These are phyloP conservation scores for Lipomyces oligophaga DNA, from an alignment of 805 yeast species.

Conservation along the genomic window DNA sequence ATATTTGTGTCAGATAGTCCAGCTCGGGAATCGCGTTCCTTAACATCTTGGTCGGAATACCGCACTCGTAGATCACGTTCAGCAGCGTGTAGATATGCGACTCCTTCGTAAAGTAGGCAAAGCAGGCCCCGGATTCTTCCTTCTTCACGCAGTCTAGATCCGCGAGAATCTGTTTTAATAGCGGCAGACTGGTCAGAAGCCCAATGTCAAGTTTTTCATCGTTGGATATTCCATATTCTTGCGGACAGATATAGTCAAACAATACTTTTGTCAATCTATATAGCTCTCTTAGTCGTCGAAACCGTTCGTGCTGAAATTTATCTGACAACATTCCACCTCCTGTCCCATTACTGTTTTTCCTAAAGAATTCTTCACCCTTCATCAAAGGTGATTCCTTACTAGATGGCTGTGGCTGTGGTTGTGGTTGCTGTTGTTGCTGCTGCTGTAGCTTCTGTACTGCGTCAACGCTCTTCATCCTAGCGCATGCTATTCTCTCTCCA, in stretches of 20 bases:
- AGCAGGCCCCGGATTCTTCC: slow-evolving; percentile 75
- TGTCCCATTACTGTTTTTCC: slow-evolving; percentile 43
- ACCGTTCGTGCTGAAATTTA: slow-evolving; percentile 19
- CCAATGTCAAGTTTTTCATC: slow-evolving; percentile 96
- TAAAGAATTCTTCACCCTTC: slow-evolving; percentile 42
- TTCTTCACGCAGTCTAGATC: slow-evolving; percentile 79
- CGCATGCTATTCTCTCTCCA: slow-evolving; percentile 29
- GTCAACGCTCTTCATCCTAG: too few species aligned
- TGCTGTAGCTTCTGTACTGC: slow-evolving; percentile 1
- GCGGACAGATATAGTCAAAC: slow-evolving; percentile 91
- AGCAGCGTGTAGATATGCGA: slow-evolving; percentile 91
- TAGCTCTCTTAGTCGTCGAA: slow-evolving; percentile 65
- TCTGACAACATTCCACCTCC: slow-evolving; percentile 5
- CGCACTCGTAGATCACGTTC: slow-evolving; percentile 86
- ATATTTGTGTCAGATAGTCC: slow-evolving; percentile 91
- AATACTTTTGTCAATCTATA: slow-evolving; percentile 86
- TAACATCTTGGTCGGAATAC: slow-evolving; percentile 90
- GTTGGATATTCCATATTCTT: slow-evolving; percentile 95
- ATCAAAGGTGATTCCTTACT: slow-evolving; percentile 37
- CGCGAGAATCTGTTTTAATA: slow-evolving; percentile 77
- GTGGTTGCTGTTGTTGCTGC: neutral
- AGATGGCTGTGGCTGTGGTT: neutral
- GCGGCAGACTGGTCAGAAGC: slow-evolving; percentile 83
- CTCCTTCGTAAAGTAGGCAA: slow-evolving; percentile 92
- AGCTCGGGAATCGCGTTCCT: slow-evolving; percentile 94